Evolutionary conservation across 2,329 filamentous ascomycete species (phyloP), one percentile per base, ranked within the genome.

Genomic region (Pseudocercospora fijiensis): DNA sequence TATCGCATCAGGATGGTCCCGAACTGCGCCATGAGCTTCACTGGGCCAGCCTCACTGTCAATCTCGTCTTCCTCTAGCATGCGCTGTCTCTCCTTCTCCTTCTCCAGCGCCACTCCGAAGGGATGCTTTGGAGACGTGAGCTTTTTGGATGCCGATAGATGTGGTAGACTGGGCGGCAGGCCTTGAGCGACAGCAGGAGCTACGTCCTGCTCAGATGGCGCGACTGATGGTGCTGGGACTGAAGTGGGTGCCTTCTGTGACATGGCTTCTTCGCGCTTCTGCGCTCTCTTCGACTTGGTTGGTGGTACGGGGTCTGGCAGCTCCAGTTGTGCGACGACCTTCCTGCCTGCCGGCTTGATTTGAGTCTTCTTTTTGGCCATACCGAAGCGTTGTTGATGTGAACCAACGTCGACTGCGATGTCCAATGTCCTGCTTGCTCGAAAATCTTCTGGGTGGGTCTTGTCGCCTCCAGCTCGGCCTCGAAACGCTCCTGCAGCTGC

Each of bases 21-120:
- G 11, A 68, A 20, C 11, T 63, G 62, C 37, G 58, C 63, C 16
- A 65, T 37, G 27, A 68, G 53, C 56, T 64, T 69, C n/a, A 63
- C 16, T 16, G 52, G 43, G 11, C 18, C 16, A 55, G 5, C 20
- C 18, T 60, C 51, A 3, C 47, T 37, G 8, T n/a, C 47, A 13
- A 53, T 56, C 11, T 55, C 55, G 8, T 65, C 64, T 7, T 68
- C 64, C 4, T 45, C 55, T 16, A 59, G 28, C 5, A 51, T 30
- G 22, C 41, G 13, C 26, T 55, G 57, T 22, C 52, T 55, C 20
- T 52, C 53, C 20, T 28, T 64, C 52, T 55, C 57, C 13, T 47
- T 52, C 6, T 30, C 49, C 10, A 67, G 45, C 16, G 59, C 27
- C 26, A 60, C 56, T 11, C 62, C 62, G 33, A 67, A 68, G 10